These are phyloP conservation scores for Daldinia caldariorum DNA, from an alignment of 495 filamentous ascomycete species.

Conservation along the genomic window DNA sequence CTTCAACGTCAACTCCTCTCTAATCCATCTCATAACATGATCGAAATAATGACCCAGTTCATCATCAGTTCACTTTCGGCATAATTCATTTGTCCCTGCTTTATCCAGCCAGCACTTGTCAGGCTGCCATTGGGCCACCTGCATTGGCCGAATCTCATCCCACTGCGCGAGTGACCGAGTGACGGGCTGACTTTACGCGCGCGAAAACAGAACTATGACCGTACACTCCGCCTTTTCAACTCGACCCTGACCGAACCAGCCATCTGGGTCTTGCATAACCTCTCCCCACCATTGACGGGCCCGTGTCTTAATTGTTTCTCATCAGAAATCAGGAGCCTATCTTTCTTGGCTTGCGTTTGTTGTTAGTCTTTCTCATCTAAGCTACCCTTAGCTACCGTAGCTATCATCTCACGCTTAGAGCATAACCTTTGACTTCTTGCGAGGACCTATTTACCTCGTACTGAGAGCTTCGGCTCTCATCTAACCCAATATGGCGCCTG, in stretches of 20 bases:
- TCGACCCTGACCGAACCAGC: conserved; percentile 13
- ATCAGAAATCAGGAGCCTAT: background rate
- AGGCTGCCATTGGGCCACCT: conserved; percentile 40
- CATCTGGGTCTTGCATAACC: conserved; percentile 26
- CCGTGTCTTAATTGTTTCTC: conserved; percentile 16
- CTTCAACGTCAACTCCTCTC: conserved; percentile 42
- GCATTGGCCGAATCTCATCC: conserved; percentile 25
- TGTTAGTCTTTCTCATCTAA: conserved; percentile 2
- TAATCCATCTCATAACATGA: conserved; percentile 30
- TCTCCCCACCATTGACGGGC: conserved; percentile 18
- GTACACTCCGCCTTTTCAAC: conserved; percentile 13
- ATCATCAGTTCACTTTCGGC: conserved; percentile 27
- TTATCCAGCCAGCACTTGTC: conserved; percentile 33
- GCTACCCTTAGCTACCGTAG: background rate
- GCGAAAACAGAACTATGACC: background rate
- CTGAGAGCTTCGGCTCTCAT: conserved; percentile 30
- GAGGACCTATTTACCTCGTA: background rate
- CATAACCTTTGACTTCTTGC: background rate
- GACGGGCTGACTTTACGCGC: conserved; percentile 11
- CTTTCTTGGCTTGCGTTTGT: conserved; percentile 8
- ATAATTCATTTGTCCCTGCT: conserved; percentile 24
- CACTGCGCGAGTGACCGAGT: conserved; percentile 8
- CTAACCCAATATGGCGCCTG: conserved; percentile 30
- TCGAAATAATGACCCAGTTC: conserved; percentile 16
- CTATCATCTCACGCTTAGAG: conserved; percentile 1